phyloP scores from a whole-genome alignment of 2,329 filamentous ascomycete genomes.

The Aspergillus texensis region DNA sequence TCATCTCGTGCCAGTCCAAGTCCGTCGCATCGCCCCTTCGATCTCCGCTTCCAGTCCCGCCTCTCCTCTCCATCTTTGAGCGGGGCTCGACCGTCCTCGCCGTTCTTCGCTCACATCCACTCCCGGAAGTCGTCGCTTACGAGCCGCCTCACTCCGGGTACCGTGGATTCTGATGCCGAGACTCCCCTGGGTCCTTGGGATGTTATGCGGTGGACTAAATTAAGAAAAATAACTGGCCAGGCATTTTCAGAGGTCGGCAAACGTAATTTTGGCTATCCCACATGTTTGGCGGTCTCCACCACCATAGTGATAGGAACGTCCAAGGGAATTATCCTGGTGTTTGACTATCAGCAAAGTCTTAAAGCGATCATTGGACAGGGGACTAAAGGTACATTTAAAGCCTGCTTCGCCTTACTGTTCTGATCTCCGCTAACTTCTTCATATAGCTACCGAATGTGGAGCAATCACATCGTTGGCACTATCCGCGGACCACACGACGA shows the following conservation, averaged over 20 bases:
- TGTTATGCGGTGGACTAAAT: conserved; percentile 91
- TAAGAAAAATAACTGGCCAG: conserved; percentile 85
- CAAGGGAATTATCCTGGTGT: conserved; percentile 91
- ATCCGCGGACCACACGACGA: conserved; percentile 88
- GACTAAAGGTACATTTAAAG: conserved; percentile 69
- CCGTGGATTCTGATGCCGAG: conserved; percentile 66
- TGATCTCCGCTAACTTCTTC: conserved; percentile 6
- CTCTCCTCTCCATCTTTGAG: conserved; percentile 65
- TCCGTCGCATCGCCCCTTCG: conserved; percentile 87
- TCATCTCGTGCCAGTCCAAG: conserved; percentile 73
- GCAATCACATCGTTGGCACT: conserved; percentile 84
- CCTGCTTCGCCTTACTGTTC: background rate
- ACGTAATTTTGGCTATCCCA: conserved; percentile 89
- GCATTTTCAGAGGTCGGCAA: conserved; percentile 90
- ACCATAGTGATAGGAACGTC: conserved; percentile 89
- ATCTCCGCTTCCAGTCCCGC: conserved; percentile 89
- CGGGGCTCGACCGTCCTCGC: conserved; percentile 73
- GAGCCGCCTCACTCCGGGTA: conserved; percentile 65
- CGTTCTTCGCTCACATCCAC: conserved; percentile 73
- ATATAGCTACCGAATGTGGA: conserved; percentile 81
- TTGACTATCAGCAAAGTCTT: conserved; percentile 95
- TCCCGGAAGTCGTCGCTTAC: conserved; percentile 79
- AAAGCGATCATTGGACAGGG: conserved; percentile 93
- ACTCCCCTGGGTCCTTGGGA: conserved; percentile 87
- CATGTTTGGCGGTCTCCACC: conserved; percentile 84